Evolutionary conservation across 208 protist genomes (phyloP).

Genomic region (Leishmania martiniquensis): DNA sequence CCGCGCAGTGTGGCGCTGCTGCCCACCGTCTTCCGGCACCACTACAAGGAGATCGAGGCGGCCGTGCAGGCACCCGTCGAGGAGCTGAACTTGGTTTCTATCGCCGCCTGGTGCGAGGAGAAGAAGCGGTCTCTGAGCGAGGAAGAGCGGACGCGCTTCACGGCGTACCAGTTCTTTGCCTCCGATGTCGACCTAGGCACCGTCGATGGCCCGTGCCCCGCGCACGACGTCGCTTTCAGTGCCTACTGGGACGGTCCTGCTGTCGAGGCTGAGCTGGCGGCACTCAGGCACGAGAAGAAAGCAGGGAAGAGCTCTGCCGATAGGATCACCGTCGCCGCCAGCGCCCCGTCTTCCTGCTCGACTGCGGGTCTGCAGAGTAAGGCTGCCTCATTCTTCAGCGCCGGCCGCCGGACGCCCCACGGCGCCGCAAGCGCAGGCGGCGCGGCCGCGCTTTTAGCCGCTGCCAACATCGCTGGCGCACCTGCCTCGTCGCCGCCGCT

Average conservation of each 20-base stretch:
- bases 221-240: conserved; percentile 65
- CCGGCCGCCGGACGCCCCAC: conserved; percentile 8
- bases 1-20: conserved; percentile 58
- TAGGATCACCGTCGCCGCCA: neutral
- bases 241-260: conserved; percentile 59
- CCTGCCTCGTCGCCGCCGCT: neutral
- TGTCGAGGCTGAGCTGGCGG: conserved; percentile 27
- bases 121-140: conserved; percentile 67
- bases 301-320: neutral
- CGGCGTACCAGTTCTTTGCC: conserved; percentile 68
- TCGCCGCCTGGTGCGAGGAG: conserved; percentile 70
- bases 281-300: conserved; percentile 11
- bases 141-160: conserved; percentile 79
- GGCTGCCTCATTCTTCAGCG: conserved; percentile 72
- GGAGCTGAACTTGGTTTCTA: conserved; percentile 64
- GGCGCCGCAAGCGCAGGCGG: conserved; percentile 25
- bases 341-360: neutral
- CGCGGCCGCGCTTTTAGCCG: conserved; percentile 47
- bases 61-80: conserved; percentile 74
- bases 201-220: conserved; percentile 27
- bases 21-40: conserved; percentile 57
- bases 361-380: conserved; percentile 28
- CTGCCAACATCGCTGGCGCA: conserved; percentile 9
- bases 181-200: conserved; percentile 26
- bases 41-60: conserved; percentile 67